Conservation (phyloP, 192 early-diverging fungal species). For the Coemansia sp. region DNA sequence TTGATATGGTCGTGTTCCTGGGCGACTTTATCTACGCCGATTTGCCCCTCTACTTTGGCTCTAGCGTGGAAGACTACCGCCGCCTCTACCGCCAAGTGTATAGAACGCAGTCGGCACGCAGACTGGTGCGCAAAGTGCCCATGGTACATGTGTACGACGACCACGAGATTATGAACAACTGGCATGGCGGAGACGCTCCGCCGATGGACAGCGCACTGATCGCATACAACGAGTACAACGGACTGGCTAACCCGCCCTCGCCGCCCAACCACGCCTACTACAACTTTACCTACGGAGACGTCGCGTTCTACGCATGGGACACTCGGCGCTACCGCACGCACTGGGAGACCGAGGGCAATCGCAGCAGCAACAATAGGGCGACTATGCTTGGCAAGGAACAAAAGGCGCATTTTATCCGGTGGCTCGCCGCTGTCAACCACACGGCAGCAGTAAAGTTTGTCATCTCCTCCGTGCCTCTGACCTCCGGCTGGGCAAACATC, state of each 20-base stretch:
- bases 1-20: conserved; percentile 54
- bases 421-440: conserved; percentile 52
- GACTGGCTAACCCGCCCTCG: conserved; percentile 29
- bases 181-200: conserved; percentile 36
- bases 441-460: conserved; percentile 57
- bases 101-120: conserved; percentile 31
- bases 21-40: conserved; percentile 63
- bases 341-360: conserved; percentile 17
- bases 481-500: conserved; percentile 44
- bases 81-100: conserved; percentile 56
- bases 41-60: conserved; percentile 50
- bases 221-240: conserved; percentile 57
- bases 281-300: conserved; percentile 52
- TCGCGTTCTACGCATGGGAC: conserved; percentile 57
- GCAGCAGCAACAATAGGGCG: neutral
- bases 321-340: conserved; percentile 58
- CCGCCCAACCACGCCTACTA: conserved; percentile 36
- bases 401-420: conserved; percentile 47
- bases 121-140: conserved; percentile 39
- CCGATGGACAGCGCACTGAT: conserved; percentile 50
- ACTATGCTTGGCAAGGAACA: conserved; percentile 54
- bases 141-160: conserved; percentile 59
- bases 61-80: conserved; percentile 44
- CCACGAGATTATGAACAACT: conserved; percentile 61
- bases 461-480: conserved; percentile 53